phyloP scores from a whole-genome alignment of 345 rosid genomes.

The Lumnitzera racemosa region DNA sequence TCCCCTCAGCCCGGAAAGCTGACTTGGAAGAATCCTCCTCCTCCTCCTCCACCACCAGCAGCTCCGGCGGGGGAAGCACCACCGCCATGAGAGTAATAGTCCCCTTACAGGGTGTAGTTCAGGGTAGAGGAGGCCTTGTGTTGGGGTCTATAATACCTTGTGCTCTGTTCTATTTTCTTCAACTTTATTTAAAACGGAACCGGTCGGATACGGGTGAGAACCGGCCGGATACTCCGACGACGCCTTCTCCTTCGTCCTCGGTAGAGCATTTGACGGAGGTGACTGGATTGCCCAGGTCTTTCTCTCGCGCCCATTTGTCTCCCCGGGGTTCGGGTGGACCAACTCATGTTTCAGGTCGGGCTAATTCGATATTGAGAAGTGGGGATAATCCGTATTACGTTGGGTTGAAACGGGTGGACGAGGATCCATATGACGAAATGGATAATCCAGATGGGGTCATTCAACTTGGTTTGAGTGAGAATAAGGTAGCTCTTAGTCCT shows the following conservation, averaged over 20 bases:
- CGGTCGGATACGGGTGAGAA: slow-evolving; percentile 17
- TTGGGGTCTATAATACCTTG: slow-evolving; percentile 93
- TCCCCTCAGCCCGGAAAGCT: slow-evolving; percentile 25
- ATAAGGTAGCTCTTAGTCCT: slow-evolving; percentile 32
- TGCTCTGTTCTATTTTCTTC: slow-evolving; percentile 87
- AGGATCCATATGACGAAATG: slow-evolving; percentile 61
- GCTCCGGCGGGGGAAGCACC: slow-evolving; percentile 52
- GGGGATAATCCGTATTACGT: slow-evolving; percentile 42
- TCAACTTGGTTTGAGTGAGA: slow-evolving; percentile 67
- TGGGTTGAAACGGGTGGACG: slow-evolving; percentile 50
- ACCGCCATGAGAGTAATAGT: slow-evolving; percentile 91
- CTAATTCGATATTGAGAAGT: slow-evolving; percentile 32
- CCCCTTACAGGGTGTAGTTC: slow-evolving; percentile 89
- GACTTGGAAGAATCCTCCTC: slow-evolving; percentile 27
- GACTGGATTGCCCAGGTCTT: slow-evolving; percentile 43
- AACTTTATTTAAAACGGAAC: slow-evolving; percentile 61
- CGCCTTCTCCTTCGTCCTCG: slow-evolving; percentile 39
- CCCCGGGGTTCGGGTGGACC: slow-evolving; percentile 64
- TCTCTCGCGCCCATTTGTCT: slow-evolving; percentile 55
- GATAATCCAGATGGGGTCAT: slow-evolving; percentile 67
- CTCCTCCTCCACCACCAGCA: slow-evolving; percentile 20
- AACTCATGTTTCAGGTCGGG: slow-evolving; percentile 52
- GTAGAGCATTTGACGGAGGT: slow-evolving; percentile 49
- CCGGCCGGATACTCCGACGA: slow-evolving; percentile 17
- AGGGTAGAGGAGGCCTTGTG: slow-evolving; percentile 86